Evolutionary conservation across 2,329 filamentous ascomycete species (phyloP), one percentile per base, ranked within the genome.

Genomic region (Hypoxylon sp.): DNA sequence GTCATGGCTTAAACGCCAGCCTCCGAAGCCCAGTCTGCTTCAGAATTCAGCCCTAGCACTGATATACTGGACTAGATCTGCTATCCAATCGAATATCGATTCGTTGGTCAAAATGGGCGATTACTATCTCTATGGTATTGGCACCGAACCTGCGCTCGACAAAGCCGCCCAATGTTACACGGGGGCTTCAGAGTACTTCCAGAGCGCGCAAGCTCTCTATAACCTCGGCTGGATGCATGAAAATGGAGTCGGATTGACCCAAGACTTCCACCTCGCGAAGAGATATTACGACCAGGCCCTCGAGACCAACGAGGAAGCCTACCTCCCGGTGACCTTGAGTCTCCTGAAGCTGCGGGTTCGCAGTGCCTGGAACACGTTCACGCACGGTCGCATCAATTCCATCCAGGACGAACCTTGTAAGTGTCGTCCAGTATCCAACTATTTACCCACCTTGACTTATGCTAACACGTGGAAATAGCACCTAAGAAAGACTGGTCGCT

Each of bases 211-310:
- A 81, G 96, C 97, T 13, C 89, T 98, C 64, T 99, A 94, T 88
- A 98, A 99, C 76, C 85, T 99, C 13, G 97, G 96, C 4, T 99
- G 96, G 96, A 98, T 99, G 95, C 94, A 99, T 77, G 96, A 99
- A 81, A 98, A 98, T 76, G 96, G 96, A 6, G 86, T 98, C 55
- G 94, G 95, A 1, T 88, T 98, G 20, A 91, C 92, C 61, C 96
- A 99, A 78, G 96, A 99, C 78, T 99, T 97, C 79, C 96, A 99
- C 77, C 89, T 99, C 63, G 96, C 97, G 1, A 99, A 99, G 82
- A 87, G 96, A 60, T 97, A 95, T 81, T 99, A 99, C 77, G 96
- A 99, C 75, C 88, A 96, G 68, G 95, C 96, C 0, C 83, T 98
- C 31, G 93, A 95, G 76, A 95, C 95, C 0, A 99, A 97, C 75